phyloP scores from a whole-genome alignment of 2,329 filamentous ascomycete species.

The Alternaria incomplexa region DNA sequence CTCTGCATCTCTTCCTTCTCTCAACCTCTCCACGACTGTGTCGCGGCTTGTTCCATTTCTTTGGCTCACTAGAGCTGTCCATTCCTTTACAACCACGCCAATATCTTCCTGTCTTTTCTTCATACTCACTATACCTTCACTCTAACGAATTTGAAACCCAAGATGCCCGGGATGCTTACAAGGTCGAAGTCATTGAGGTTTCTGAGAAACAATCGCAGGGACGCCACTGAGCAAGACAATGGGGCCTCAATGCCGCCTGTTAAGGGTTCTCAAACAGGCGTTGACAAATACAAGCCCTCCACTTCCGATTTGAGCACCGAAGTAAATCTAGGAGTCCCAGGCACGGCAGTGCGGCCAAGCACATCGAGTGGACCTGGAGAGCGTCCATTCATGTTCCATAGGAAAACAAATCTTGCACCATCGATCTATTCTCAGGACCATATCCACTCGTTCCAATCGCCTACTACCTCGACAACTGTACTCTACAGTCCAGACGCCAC shows the following conservation, averaged over 20 bases:
- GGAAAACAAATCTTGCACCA: constrained; percentile 39
- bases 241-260: constrained; percentile 31
- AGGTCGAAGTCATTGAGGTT: constrained; percentile 48
- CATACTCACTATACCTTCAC: constrained; percentile 30
- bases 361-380: constrained; percentile 45
- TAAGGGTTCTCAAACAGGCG: constrained; percentile 29
- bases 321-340: constrained; percentile 34
- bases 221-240: constrained; percentile 36
- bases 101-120: constrained; percentile 29
- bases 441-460: constrained; percentile 35
- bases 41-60: constrained; percentile 23
- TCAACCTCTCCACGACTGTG: constrained; percentile 22
- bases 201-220: constrained; percentile 41
- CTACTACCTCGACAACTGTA: constrained; percentile 37
- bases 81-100: constrained; percentile 40
- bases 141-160: constrained; percentile 44
- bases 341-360: constrained; percentile 41
- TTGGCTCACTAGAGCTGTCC: constrained; percentile 50
- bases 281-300: constrained; percentile 42
- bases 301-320: constrained; percentile 35
- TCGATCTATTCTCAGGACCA: constrained; percentile 32
- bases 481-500: constrained; percentile 40
- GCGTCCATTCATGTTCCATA: constrained; percentile 44
- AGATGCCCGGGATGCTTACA: constrained; percentile 45
- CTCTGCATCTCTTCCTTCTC: constrained; percentile 24